Percentiles rank a stretch among this genome's conserved stretches.
These are phyloP conservation scores for Penicillium lagena DNA, from an alignment of 495 filamentous ascomycete genomes.

Conservation along the genomic window DNA sequence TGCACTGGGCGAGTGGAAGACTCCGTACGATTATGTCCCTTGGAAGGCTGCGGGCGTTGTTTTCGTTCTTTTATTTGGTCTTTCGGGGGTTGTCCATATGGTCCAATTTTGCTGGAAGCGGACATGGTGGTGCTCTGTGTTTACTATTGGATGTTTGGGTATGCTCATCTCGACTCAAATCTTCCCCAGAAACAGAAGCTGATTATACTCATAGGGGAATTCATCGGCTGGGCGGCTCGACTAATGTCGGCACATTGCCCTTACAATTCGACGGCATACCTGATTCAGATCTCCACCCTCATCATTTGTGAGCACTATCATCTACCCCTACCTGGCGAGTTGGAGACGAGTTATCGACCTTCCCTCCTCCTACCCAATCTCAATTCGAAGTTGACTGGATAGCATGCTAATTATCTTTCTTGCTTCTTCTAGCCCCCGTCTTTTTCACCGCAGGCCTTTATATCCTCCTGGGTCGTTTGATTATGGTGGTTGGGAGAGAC, in stretches of 20 bases:
- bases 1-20: neutral
- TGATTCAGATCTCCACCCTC: conserved; percentile 31
- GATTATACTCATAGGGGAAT: conserved; percentile 28
- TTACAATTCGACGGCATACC: conserved; percentile 32
- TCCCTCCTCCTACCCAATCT: neutral
- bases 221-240: conserved; percentile 50
- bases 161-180: conserved; percentile 7
- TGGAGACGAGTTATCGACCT: neutral
- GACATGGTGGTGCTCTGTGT: conserved; percentile 43
- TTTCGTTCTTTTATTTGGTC: conserved; percentile 44
- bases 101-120: conserved; percentile 38
- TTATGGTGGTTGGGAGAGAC: conserved; percentile 41
- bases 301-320: conserved; percentile 40
- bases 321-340: neutral
- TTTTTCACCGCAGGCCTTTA: conserved; percentile 58
- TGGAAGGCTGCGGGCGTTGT: conserved; percentile 45
- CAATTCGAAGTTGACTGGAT: too few relatives aligned
- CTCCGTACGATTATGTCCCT: conserved; percentile 46
- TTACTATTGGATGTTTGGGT: conserved; percentile 38
- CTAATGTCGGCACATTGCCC: conserved; percentile 47
- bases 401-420: too few relatives aligned
- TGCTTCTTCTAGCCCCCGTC: conserved; percentile 30
- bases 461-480: conserved; percentile 49
- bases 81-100: conserved; percentile 41
- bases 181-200: neutral